Conservation (phyloP, 164 flowering plant genomes). For the Amborella trichopoda region DNA sequence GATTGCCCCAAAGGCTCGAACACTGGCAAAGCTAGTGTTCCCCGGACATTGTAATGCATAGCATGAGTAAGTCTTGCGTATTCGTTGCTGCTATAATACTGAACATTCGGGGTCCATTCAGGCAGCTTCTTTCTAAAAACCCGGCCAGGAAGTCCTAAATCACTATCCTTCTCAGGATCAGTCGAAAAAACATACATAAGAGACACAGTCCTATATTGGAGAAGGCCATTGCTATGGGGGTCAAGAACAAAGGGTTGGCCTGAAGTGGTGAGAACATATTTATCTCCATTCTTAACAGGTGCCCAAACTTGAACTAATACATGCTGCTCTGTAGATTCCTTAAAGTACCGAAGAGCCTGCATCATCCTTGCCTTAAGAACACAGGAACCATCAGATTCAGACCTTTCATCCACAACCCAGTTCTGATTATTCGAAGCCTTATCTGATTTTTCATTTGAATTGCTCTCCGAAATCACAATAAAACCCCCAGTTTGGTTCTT, state of each 20-base stretch:
- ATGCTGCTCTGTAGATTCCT: slow-evolving; percentile 68
- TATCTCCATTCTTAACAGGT: slow-evolving; percentile 60
- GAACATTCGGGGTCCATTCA: slow-evolving; percentile 98
- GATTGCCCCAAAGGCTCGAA: slow-evolving; percentile 82
- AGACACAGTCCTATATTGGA: slow-evolving; percentile 76
- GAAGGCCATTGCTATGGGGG: slow-evolving; percentile 64
- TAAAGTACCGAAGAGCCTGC: slow-evolving; percentile 73
- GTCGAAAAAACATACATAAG: slow-evolving; percentile 60
- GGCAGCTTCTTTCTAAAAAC: slow-evolving; percentile 77
- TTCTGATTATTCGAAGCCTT: no score
- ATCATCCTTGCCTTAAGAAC: slow-evolving; percentile 83
- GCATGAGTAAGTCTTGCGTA: slow-evolving; percentile 78
- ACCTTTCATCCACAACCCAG: no score
- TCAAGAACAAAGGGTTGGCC: slow-evolving; percentile 94
- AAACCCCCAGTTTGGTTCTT: no score
- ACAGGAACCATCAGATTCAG: slow-evolving; percentile 53
- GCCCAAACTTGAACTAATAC: slow-evolving; percentile 97
- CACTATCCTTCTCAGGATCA: slow-evolving; percentile 61
- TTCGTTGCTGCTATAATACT: slow-evolving; percentile 74
- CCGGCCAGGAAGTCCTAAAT: slow-evolving; percentile 91
- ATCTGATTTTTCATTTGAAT: no score
- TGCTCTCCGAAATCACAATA: no score
- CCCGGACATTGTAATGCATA: slow-evolving; percentile 59
- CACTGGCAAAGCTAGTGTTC: slow-evolving; percentile 90
- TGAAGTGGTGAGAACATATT: slow-evolving; percentile 72